A percentile compares a stretch with the other conserved stretches of the same genome.
Evolutionary conservation across 2,329 filamentous ascomycete genomes (phyloP).

Genomic region (Apiospora kogelbergensis): DNA sequence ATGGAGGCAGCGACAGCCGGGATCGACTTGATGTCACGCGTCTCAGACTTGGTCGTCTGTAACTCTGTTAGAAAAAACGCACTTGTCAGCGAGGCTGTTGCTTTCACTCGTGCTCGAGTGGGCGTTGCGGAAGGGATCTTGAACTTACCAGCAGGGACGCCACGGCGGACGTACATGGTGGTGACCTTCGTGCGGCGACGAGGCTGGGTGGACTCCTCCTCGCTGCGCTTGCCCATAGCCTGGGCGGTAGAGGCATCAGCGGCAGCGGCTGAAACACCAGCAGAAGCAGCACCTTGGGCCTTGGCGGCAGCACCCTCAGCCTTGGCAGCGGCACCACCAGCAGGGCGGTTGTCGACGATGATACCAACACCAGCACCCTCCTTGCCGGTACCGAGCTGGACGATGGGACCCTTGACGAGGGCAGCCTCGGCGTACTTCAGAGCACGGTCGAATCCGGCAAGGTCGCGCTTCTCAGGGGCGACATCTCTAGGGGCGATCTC

Average conservation of each 20-base stretch:
- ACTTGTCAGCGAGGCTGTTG: slow-evolving; percentile 22
- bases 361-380: slow-evolving; percentile 41
- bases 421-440: slow-evolving; percentile 39
- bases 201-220: slow-evolving; percentile 25
- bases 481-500: slow-evolving; percentile 44
- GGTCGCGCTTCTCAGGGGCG: slow-evolving; percentile 35
- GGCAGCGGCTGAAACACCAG: slow-evolving; percentile 20
- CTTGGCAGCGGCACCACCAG: slow-evolving; percentile 22
- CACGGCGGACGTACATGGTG: slow-evolving; percentile 46
- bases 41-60: slow-evolving; percentile 26
- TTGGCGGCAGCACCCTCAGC: slow-evolving; percentile 16
- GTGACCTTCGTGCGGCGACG: slow-evolving; percentile 43
- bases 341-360: slow-evolving; percentile 34
- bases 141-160: slow-evolving; percentile 42
- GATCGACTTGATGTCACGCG: slow-evolving; percentile 24
- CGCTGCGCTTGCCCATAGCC: slow-evolving; percentile 23
- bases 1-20: slow-evolving; percentile 21
- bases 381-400: slow-evolving; percentile 41
- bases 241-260: slow-evolving; percentile 15
- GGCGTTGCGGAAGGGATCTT: neutral
- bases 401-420: slow-evolving; percentile 36
- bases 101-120: neutral
- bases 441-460: slow-evolving; percentile 40
- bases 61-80: slow-evolving; percentile 21
- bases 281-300: slow-evolving; percentile 13